Conservation (phyloP, 805 yeast species). For the Starmera amethionina region DNA sequence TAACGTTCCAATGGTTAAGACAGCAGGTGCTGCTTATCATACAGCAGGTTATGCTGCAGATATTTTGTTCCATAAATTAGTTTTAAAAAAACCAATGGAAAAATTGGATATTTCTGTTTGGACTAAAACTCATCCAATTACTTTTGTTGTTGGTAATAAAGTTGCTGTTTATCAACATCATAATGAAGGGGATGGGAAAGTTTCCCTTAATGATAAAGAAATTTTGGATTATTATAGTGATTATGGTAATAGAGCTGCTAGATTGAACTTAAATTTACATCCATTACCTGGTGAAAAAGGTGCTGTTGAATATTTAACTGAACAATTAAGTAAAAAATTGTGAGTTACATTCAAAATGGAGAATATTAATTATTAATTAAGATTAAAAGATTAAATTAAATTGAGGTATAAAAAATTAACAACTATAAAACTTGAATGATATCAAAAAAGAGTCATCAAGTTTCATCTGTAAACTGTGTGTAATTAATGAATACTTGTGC, state of each 20-base stretch:
- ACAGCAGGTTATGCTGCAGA: conserved; percentile 15
- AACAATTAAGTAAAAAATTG: too few relatives aligned
- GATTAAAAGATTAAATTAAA: too few relatives aligned
- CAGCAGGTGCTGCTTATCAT: conserved; percentile 29
- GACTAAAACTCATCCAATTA: conserved; percentile 16
- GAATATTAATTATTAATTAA: too few relatives aligned
- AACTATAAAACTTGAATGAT: too few relatives aligned
- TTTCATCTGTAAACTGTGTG: too few relatives aligned
- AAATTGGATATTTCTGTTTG: conserved; percentile 8
- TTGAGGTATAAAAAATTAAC: too few relatives aligned
- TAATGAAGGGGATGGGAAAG: conserved; percentile 19
- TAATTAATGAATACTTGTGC: too few relatives aligned
- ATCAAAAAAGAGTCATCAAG: too few relatives aligned
- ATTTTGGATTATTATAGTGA: conserved; percentile 22
- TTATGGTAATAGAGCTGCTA: conserved; percentile 14
- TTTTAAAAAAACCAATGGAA: conserved; percentile 2
- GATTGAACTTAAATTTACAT: conserved; percentile 2
- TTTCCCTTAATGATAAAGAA: conserved; percentile 16
- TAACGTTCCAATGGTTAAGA: conserved; percentile 27
- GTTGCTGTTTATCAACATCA: conserved; percentile 14
- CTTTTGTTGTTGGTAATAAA: conserved; percentile 17
- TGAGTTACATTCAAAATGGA: too few relatives aligned
- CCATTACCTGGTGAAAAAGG: too few relatives aligned
- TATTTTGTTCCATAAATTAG: conserved; percentile 9
- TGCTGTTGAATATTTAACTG: too few relatives aligned